Evolutionary conservation across 2,329 filamentous ascomycete species (phyloP).

Genomic region (Penicillium crustosum): DNA sequence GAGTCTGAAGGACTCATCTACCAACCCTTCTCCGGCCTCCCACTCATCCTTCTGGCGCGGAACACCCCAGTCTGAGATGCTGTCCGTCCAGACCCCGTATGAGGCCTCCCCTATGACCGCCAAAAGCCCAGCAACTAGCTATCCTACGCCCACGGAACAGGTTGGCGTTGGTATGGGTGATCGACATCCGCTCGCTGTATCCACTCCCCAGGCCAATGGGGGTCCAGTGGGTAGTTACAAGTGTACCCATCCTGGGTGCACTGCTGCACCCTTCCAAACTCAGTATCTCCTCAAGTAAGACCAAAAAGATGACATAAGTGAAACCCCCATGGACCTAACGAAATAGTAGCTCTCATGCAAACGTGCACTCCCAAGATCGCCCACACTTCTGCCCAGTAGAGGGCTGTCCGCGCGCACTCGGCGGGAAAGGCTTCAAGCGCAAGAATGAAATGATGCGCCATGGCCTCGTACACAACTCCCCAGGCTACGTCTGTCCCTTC

Average conservation of each 20-base stretch:
- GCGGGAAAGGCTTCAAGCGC: slow-evolving; percentile 67
- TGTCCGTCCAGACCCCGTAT: slow-evolving; percentile 30
- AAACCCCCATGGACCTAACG: background rate
- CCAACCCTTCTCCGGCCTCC: slow-evolving; percentile 38
- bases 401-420: slow-evolving; percentile 58
- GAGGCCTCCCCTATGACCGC: slow-evolving; percentile 32
- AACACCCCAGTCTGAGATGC: slow-evolving; percentile 28
- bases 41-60: slow-evolving; percentile 32
- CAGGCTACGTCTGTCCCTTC: slow-evolving; percentile 94
- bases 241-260: slow-evolving; percentile 59
- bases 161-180: slow-evolving; percentile 23
- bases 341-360: slow-evolving; percentile 49
- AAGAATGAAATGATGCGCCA: slow-evolving; percentile 73
- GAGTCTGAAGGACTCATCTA: slow-evolving; percentile 38
- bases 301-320: background rate
- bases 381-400: slow-evolving; percentile 63
- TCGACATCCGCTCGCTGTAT: slow-evolving; percentile 20
- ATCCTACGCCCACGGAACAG: slow-evolving; percentile 45
- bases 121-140: slow-evolving; percentile 38
- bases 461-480: slow-evolving; percentile 88
- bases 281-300: slow-evolving; percentile 65
- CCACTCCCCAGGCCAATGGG: slow-evolving; percentile 27
- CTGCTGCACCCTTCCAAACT: slow-evolving; percentile 60
- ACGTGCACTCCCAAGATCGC: slow-evolving; percentile 63
- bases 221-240: slow-evolving; percentile 44